Percentiles rank a stretch among this genome's conserved stretches.
phyloP scores from a whole-genome alignment of 345 rosid species.

The Passiflora organensis region DNA sequence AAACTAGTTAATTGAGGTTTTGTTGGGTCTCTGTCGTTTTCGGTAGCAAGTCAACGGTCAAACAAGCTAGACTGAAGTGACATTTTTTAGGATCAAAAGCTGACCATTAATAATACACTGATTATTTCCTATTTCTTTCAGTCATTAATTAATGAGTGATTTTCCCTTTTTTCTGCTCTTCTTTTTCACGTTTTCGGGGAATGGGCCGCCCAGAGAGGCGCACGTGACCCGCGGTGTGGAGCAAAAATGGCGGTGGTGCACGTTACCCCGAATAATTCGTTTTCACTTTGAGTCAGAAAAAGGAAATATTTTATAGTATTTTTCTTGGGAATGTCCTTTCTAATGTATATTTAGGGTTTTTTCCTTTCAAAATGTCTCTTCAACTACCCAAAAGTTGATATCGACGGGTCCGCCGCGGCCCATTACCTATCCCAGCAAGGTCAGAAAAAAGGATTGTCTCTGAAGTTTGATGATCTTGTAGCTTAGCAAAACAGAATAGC shows the following conservation, averaged over 20 bases:
- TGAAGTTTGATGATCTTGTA: no score
- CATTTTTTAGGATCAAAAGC: no score
- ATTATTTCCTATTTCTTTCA: no score
- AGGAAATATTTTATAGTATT: no score
- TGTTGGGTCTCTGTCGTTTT: no score
- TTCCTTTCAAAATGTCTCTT: conserved; percentile 13
- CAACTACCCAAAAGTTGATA: conserved; percentile 24
- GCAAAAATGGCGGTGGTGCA: conserved; percentile 54
- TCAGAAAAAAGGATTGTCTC: conserved; percentile 14
- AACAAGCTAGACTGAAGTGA: conserved; percentile 6
- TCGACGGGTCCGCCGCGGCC: conserved; percentile 18
- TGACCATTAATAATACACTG: no score
- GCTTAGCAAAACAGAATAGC: no score
- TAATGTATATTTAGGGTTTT: neutral
- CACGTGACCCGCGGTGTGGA: conserved; percentile 66
- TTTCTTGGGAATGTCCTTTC: no score
- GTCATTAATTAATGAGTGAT: neutral
- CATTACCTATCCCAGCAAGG: conserved; percentile 33
- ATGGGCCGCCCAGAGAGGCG: conserved; percentile 19
- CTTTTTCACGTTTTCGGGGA: no score
- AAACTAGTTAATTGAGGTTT: no score
- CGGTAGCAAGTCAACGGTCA: conserved; percentile 38
- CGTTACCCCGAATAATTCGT: conserved; percentile 19
- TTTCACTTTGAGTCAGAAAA: no score
- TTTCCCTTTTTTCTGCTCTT: neutral